Evolutionary conservation across 2,329 filamentous ascomycete species (phyloP), one percentile per base, ranked within the genome.

Genomic region (Penicillium thymicola): DNA sequence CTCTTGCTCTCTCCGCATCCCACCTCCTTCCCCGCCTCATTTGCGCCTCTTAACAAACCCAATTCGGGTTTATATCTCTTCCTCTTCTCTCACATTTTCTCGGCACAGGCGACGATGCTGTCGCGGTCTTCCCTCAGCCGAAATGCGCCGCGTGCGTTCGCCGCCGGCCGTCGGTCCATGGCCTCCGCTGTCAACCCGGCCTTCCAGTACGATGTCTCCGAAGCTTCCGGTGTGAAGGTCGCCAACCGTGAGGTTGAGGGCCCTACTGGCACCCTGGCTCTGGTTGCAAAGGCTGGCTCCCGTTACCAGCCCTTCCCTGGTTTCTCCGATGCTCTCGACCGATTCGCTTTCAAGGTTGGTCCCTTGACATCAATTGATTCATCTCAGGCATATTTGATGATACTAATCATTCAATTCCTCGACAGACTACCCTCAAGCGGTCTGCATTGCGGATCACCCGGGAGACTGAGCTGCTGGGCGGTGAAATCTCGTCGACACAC

Each of bases 321-420:
- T 65, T 84, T 97, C 76, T 89, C 93, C 63, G 89, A 92, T 72
- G 93, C 89, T 57, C 84, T 99, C 65, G 89, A 94, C 81, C 89
- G 91, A 76, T 99, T 95, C 81, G 93, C 95, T 65, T 99, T 97
- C 86, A 96, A 96, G 90, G 94, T 92, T 76, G 68, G 78, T 71
- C 28, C 37, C 43, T 44, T 38, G 30, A 65, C 54, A 58, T 58
- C 63, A 60, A 67, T 73, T 66, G 58, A 36, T 13, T 25, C 55
- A 55, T 53, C 36, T 45, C 25, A 4, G n/a, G 7, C 27, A 2
- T 14, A 28, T 36, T 43, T 32, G 11, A 9, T 21, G 36, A 51
- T 52, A 54, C 58, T 68, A 51, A 68, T 27, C 32, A 36, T 32
- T 43, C 51, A 30, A 52, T 59, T 58, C 65, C 69, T 65, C 61